phyloP scores from a whole-genome alignment of 352 stramenopile genomes.

The Thalassiosira hispida region DNA sequence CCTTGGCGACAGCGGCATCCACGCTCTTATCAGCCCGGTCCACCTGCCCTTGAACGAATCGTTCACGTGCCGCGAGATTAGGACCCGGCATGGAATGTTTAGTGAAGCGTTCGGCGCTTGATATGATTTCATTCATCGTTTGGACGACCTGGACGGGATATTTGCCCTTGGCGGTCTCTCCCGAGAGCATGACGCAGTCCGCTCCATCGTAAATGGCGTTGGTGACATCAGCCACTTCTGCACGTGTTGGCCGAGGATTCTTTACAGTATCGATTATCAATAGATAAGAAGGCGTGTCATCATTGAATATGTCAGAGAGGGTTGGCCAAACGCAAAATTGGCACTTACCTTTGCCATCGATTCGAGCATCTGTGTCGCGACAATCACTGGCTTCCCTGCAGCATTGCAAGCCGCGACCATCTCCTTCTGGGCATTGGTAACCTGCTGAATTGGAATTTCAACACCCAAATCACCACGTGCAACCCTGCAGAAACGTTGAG shows the following conservation, averaged over 20 bases:
- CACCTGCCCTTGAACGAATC: constrained; percentile 47
- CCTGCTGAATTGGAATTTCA: constrained; percentile 88
- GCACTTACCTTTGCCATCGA: constrained; percentile 89
- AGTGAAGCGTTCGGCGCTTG: constrained; percentile 72
- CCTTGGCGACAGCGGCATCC: constrained; percentile 68
- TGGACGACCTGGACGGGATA: constrained; percentile 94
- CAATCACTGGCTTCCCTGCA: constrained; percentile 96
- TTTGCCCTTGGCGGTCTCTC: constrained; percentile 97
- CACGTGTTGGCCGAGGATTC: constrained; percentile 95
- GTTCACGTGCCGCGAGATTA: constrained; percentile 46
- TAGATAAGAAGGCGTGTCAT: constrained; percentile 82
- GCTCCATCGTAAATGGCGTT: constrained; percentile 98
- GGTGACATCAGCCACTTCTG: constrained; percentile 99
- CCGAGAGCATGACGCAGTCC: constrained; percentile 98
- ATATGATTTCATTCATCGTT: constrained; percentile 92
- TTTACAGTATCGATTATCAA: constrained; percentile 34
- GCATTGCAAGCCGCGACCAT: constrained; percentile 96
- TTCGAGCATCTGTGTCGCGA: constrained; percentile 98
- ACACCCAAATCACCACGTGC: constrained; percentile 98
- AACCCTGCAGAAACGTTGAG: constrained; percentile 86
- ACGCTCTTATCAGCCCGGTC: constrained; percentile 37
- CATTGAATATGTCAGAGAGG: too few species aligned
- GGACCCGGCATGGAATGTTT: constrained; percentile 44
- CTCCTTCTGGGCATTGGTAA: constrained; percentile 97
- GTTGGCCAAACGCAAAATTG: too few species aligned